Evolutionary conservation across 1,284 basidiomycete species (phyloP).

Genomic region (Leccinum huronense): DNA sequence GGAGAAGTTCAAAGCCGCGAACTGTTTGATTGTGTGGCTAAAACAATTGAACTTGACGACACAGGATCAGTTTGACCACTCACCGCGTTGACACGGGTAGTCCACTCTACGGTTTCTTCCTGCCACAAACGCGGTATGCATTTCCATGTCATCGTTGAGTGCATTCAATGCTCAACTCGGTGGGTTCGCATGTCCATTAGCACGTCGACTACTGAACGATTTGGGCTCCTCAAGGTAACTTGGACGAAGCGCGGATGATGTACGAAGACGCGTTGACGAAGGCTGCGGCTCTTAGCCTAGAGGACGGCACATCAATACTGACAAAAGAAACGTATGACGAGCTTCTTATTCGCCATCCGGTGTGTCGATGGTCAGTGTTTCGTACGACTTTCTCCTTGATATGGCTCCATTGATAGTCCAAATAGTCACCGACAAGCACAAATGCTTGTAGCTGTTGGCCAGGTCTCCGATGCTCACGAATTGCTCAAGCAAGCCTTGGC

Average conservation of each 20-base stretch:
- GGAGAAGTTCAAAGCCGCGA: constrained; percentile 78
- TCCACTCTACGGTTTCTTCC: constrained; percentile 72
- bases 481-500: constrained; percentile 83
- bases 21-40: constrained; percentile 74
- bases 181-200: constrained; percentile 38
- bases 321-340: constrained; percentile 86
- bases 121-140: constrained; percentile 83
- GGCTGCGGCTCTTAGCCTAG: constrained; percentile 48
- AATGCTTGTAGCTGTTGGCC: constrained; percentile 67
- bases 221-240: constrained; percentile 71
- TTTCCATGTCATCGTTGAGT: constrained; percentile 66
- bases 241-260: constrained; percentile 52
- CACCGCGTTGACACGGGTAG: constrained; percentile 56
- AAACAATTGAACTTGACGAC: constrained; percentile 61
- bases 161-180: constrained; percentile 27
- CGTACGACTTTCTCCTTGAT: not conserved
- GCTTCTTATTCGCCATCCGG: constrained; percentile 83
- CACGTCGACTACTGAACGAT: constrained; percentile 76
- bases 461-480: constrained; percentile 78
- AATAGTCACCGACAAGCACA: constrained; percentile 83
- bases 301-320: constrained; percentile 69
- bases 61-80: constrained; percentile 37
- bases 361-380: constrained; percentile 81
- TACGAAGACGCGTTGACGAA: constrained; percentile 70
- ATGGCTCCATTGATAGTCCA: constrained; percentile 4